Evolutionary conservation across 2,329 filamentous ascomycete species (phyloP).

Genomic region (Tolypocladium paradoxum): DNA sequence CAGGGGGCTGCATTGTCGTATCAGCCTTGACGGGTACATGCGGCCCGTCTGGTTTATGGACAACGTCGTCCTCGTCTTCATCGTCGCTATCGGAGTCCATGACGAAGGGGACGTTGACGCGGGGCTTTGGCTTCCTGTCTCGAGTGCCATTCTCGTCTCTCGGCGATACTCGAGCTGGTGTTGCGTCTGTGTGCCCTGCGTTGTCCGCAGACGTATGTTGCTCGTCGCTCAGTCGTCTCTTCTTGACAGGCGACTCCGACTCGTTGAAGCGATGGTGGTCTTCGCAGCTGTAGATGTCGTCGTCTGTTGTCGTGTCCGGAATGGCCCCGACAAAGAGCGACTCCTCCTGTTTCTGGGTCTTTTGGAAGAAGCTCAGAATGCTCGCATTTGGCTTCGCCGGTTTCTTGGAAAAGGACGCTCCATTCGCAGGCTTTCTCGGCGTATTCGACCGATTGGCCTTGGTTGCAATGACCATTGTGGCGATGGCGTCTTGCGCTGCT

Average conservation of each 20-base stretch:
- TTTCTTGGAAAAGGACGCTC: constrained; percentile 19
- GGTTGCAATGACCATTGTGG: constrained; percentile 23
- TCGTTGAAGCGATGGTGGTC: constrained; percentile 21
- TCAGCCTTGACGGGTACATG: not conserved
- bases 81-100: constrained; percentile 54
- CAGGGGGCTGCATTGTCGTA: not conserved
- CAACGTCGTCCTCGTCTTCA: constrained; percentile 10
- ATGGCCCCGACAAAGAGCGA: constrained; percentile 40
- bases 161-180: constrained; percentile 8
- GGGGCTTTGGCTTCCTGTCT: constrained; percentile 11
- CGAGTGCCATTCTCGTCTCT: constrained; percentile 13
- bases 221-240: constrained; percentile 16
- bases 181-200: not conserved
- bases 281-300: constrained; percentile 17
- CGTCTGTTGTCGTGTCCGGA: constrained; percentile 10
- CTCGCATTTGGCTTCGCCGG: constrained; percentile 45
- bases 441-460: constrained; percentile 20
- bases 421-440: constrained; percentile 18
- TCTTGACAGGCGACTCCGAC: constrained; percentile 20
- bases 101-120: constrained; percentile 45
- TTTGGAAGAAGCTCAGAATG: constrained; percentile 68
- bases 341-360: constrained; percentile 48
- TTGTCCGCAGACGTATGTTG: not conserved
- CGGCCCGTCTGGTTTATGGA: not conserved
- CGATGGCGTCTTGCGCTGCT: not conserved